Evolutionary conservation across 371 early-diverging fungal genomes (phyloP).

Genomic region (Coemansia sp.): DNA sequence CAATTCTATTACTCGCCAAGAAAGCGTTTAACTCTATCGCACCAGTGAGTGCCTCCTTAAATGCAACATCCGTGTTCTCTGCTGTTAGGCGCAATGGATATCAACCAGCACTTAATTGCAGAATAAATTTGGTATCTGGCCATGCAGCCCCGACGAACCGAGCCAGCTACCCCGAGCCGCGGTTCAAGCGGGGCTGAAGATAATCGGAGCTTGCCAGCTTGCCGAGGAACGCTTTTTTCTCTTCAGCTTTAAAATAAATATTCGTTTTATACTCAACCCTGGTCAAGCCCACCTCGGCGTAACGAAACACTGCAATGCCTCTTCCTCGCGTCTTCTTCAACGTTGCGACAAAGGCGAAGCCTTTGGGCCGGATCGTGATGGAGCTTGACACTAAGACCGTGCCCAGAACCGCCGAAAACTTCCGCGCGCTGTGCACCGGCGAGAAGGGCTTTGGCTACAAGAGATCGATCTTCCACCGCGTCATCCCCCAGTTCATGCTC

Average conservation of each 20-base stretch:
- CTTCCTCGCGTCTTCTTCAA: conserved; percentile 81
- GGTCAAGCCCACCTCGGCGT: neutral
- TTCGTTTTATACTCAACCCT: neutral
- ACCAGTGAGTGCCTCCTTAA: no score
- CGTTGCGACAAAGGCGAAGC: conserved; percentile 74
- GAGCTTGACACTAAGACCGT: conserved; percentile 91
- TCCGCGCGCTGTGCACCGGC: conserved; percentile 78
- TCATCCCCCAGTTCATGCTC: conserved; percentile 98
- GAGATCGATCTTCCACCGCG: conserved; percentile 89
- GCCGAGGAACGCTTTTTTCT: neutral
- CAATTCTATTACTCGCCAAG: no score
- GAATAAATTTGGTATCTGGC: no score
- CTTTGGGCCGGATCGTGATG: conserved; percentile 92
- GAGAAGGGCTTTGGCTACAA: conserved; percentile 88
- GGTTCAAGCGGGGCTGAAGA: no score
- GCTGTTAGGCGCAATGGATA: no score
- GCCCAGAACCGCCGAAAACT: conserved; percentile 99
- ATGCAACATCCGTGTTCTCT: no score
- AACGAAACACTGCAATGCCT: neutral
- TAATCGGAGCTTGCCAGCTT: no score
- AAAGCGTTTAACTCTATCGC: no score
- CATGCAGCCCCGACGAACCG: no score
- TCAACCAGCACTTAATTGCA: no score
- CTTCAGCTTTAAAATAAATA: neutral
- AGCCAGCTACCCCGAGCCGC: no score